These are phyloP conservation scores for Chamaecyparis obtusa DNA, from an alignment of 75 land plant genomes.

Conservation along the genomic window DNA sequence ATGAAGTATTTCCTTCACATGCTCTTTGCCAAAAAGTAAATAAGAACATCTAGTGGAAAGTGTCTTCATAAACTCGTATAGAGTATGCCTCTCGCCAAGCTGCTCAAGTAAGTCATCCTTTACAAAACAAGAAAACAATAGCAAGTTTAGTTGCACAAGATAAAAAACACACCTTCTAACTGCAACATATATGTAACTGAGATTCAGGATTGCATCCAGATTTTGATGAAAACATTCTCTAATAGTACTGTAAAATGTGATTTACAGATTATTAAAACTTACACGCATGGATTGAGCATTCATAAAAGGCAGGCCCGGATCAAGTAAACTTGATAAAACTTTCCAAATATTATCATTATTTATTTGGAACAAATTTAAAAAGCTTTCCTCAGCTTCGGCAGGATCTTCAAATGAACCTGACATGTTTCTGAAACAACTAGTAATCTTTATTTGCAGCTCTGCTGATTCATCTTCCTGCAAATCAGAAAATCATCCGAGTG, in stretches of 20 bases:
- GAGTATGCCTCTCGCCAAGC: constrained; percentile 60
- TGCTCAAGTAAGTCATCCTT: constrained; percentile 70
- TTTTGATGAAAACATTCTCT: background rate
- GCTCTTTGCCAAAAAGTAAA: constrained; percentile 66
- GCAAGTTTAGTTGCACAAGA: background rate
- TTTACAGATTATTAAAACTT: constrained; percentile 3
- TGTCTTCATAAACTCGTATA: constrained; percentile 50
- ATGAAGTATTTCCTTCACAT: constrained; percentile 51
- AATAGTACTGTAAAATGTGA: background rate
- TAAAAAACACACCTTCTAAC: background rate
- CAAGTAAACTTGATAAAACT: constrained; percentile 52
- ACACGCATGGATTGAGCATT: constrained; percentile 45
- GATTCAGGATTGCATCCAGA: background rate
- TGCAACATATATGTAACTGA: background rate
- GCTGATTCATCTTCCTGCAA: constrained; percentile 58
- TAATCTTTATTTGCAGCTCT: constrained; percentile 48
- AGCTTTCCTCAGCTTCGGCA: constrained; percentile 57
- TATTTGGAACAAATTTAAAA: constrained; percentile 54
- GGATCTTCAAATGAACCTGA: constrained; percentile 63
- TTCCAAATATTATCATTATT: constrained; percentile 69
- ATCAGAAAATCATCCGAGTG: background rate
- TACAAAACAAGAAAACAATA: constrained; percentile 7
- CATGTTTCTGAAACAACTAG: constrained; percentile 36
- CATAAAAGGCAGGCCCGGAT: constrained; percentile 40
- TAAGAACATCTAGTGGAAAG: constrained; percentile 65